Conservation (phyloP, 768 basidiomycete species). For the Leccinum subtestaceum region DNA sequence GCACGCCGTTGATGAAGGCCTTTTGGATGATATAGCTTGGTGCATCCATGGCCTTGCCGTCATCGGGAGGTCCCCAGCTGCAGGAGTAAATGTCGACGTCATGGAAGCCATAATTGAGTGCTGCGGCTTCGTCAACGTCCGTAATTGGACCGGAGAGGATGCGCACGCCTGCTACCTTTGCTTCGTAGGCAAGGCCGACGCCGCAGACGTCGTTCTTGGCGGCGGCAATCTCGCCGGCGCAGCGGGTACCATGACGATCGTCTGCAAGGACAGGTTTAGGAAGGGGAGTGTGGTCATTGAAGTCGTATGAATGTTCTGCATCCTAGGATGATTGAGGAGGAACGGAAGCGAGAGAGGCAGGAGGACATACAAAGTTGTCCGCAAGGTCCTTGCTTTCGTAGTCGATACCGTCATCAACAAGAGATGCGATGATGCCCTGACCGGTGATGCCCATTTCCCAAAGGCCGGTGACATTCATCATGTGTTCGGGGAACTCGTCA, state of each 20-base stretch:
- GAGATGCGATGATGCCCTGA: conserved; percentile 76
- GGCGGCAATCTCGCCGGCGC: conserved; percentile 95
- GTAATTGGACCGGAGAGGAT: conserved; percentile 94
- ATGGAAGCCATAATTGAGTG: conserved; percentile 92
- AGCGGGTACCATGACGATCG: conserved; percentile 96
- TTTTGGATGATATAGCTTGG: conserved; percentile 90
- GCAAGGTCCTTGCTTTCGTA: conserved; percentile 83
- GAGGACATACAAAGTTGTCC: conserved; percentile 80
- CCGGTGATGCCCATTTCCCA: conserved; percentile 94
- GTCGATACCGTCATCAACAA: conserved; percentile 96
- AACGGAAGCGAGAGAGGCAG: neutral
- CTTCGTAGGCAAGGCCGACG: conserved; percentile 87
- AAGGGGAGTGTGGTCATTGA: conserved; percentile 87
- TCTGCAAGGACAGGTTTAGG: conserved; percentile 87
- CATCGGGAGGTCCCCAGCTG: conserved; percentile 97
- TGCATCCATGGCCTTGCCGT: conserved; percentile 91
- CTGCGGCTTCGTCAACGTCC: conserved; percentile 92
- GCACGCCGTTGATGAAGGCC: conserved; percentile 90
- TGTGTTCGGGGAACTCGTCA: conserved; percentile 72
- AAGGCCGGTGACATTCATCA: conserved; percentile 89
- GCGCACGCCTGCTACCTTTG: conserved; percentile 90
- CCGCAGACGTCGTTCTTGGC: conserved; percentile 92
- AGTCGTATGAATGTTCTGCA: conserved; percentile 87
- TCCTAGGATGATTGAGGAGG: conserved; percentile 49
- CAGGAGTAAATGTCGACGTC: conserved; percentile 90